Base-by-base conservation (phyloP, 768 basidiomycete genomes). In the Suillus luteus region DNA sequence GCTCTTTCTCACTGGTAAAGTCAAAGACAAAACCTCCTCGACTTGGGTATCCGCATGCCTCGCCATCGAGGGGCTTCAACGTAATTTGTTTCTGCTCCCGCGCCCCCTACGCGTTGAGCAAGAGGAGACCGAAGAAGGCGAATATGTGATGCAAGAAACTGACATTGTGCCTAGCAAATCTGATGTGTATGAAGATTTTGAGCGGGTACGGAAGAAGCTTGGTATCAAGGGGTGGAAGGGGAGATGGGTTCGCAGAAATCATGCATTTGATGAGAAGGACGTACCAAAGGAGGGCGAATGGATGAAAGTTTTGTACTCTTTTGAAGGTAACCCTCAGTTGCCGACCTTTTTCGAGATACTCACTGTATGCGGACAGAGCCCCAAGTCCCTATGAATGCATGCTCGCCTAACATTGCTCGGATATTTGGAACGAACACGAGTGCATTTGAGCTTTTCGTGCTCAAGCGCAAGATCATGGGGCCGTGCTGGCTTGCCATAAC, bases 391-490 rank as follows among this genome's bases (percentile, higher is more conserved):
- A 79, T 80, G 66, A 86, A 85, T 40, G 85, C 89, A 4, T 85
- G 85, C 46, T 94, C 92, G 55, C 88, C 92, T 10, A 96, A 92
- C 59, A 96, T 98, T 72, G 82, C 87, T 40, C 86, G 85, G 62
- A 88, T 99, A 12, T 91, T 99, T 68, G 97, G 97, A 14, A 91
- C 96, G 3, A 95, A 88, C 67, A 96, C 95, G 6, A 93, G 80
- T 60, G 91, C 96, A 0, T 99, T 99, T 69, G 97, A 99, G 73
- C 79, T 94, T 11, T 85, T 99, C 22, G 96, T 95, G 2, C 69
- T 99, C 54, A 99, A 99, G 76, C 87, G 95, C 38, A 97, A 96
- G 78, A 97, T 99, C 63, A 98, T 98, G 95, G 97, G 97, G 0
- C 96, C 97, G 0, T 99, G 97, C 73, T 99, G 97, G 97, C 80